Percentiles rank a stretch among this genome's conserved stretches.
These are phyloP conservation scores for Diaporthe citriasiana DNA, from an alignment of 2,329 filamentous ascomycete genomes.

Conservation along the genomic window DNA sequence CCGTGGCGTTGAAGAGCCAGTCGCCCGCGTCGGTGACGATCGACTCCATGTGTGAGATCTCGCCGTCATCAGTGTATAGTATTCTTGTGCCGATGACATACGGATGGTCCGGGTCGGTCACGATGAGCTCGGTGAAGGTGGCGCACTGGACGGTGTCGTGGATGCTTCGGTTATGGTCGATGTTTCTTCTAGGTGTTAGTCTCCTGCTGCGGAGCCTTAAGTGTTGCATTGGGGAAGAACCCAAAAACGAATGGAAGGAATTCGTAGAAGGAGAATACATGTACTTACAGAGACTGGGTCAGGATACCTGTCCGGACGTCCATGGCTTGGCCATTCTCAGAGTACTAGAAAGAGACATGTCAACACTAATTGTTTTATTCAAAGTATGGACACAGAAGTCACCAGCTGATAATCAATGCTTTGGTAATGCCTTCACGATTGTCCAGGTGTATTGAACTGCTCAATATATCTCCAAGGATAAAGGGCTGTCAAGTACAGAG, in stretches of 20 bases:
- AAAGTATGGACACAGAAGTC: no score
- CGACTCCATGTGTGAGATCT: conserved; percentile 47
- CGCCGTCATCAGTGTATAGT: conserved; percentile 44
- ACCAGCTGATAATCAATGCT: no score
- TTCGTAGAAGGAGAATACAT: no score
- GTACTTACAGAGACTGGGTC: conserved; percentile 44
- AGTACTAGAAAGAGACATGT: conserved; percentile 31
- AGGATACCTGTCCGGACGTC: conserved; percentile 44
- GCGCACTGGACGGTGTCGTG: conserved; percentile 49
- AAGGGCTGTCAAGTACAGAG: background rate
- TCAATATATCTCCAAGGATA: no score
- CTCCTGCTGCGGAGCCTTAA: no score
- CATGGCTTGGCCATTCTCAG: conserved; percentile 44
- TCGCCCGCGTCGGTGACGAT: conserved; percentile 53
- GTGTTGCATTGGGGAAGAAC: no score
- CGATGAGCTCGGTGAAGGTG: conserved; percentile 49
- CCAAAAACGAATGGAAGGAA: no score
- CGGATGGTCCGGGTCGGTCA: conserved; percentile 42
- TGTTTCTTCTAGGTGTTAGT: no score
- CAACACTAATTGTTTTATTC: background rate
- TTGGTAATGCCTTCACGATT: background rate
- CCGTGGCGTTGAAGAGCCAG: conserved; percentile 56
- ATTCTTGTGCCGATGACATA: conserved; percentile 51
- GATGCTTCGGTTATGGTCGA: conserved; percentile 47
- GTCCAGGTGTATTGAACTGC: background rate